These are phyloP conservation scores for Hysterium pulicare DNA, from an alignment of 2,329 filamentous ascomycete genomes.

Conservation along the genomic window DNA sequence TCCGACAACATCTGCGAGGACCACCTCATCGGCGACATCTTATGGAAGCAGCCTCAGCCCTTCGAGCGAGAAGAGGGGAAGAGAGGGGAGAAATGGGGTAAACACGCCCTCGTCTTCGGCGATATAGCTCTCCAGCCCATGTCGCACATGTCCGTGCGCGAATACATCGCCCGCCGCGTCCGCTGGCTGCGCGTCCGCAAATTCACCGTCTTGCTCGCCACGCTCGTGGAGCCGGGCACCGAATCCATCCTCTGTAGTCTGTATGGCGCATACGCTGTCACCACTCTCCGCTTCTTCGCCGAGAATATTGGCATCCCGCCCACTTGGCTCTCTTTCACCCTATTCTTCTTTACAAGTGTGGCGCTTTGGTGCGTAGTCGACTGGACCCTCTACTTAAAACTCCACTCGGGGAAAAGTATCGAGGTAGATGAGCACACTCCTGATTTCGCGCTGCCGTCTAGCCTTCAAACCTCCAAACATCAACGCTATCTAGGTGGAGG, in stretches of 20 bases:
- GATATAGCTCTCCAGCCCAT: constrained; percentile 91
- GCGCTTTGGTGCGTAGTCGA: constrained; percentile 71
- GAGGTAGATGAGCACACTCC: constrained; percentile 72
- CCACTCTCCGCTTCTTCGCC: constrained; percentile 65
- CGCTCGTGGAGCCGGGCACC: constrained; percentile 86
- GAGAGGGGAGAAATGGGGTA: constrained; percentile 53
- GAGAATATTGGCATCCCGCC: constrained; percentile 52
- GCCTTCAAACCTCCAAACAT: constrained; percentile 5
- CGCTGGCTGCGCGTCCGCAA: constrained; percentile 93
- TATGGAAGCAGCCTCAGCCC: constrained; percentile 65
- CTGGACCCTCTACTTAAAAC: constrained; percentile 65
- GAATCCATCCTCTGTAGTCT: constrained; percentile 81
- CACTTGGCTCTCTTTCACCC: constrained; percentile 65
- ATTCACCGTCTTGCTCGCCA: constrained; percentile 86
- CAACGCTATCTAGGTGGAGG: constrained; percentile 30
- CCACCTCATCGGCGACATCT: constrained; percentile 85
- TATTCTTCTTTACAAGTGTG: constrained; percentile 66
- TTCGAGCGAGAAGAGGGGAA: constrained; percentile 24
- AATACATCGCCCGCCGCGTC: constrained; percentile 77
- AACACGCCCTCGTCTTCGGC: constrained; percentile 80
- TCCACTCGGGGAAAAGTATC: constrained; percentile 71
- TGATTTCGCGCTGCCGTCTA: constrained; percentile 57
- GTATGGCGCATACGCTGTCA: constrained; percentile 76
- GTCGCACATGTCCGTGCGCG: constrained; percentile 69
- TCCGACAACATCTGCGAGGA: constrained; percentile 97